phyloP scores from a whole-genome alignment of 441 rosid species.

The Brassica balearica region DNA sequence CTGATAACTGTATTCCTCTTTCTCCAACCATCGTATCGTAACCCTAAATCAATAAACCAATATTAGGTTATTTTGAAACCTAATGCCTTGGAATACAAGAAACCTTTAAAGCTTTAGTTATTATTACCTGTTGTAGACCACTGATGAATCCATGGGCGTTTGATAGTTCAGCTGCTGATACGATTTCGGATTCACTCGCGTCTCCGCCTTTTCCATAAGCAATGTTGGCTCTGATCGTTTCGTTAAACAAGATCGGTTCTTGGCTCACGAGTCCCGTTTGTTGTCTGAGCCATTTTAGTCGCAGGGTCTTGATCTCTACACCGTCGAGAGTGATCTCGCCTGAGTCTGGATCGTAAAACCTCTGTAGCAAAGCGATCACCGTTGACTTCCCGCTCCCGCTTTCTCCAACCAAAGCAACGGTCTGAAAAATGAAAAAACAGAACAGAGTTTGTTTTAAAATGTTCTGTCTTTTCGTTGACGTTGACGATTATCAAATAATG shows the following conservation, averaged over 20 bases:
- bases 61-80: conserved; percentile 9
- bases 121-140: conserved; percentile 46
- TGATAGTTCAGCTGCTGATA: conserved; percentile 46
- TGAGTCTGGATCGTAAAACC: conserved; percentile 49
- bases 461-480: not conserved
- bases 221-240: conserved; percentile 53
- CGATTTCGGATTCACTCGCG: conserved; percentile 46
- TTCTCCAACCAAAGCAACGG: conserved; percentile 55
- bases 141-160: conserved; percentile 48
- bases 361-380: conserved; percentile 49
- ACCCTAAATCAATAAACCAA: conserved; percentile 48
- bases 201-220: conserved; percentile 52
- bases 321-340: conserved; percentile 55
- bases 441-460: conserved; percentile 2
- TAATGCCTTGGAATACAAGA: not conserved
- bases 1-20: conserved; percentile 70
- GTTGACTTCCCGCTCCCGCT: conserved; percentile 62
- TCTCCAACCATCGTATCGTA: conserved; percentile 75
- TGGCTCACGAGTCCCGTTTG: conserved; percentile 55
- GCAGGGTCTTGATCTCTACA: conserved; percentile 35
- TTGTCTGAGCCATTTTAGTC: conserved; percentile 49
- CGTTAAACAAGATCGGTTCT: conserved; percentile 53
- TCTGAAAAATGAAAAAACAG: conserved; percentile 35
- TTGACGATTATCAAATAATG: too few species aligned
- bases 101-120: not conserved